A percentile compares a stretch with the other conserved stretches of the same genome.
phyloP scores from a whole-genome alignment of 1,284 basidiomycete species.

The Ustilago vetiveriae region DNA sequence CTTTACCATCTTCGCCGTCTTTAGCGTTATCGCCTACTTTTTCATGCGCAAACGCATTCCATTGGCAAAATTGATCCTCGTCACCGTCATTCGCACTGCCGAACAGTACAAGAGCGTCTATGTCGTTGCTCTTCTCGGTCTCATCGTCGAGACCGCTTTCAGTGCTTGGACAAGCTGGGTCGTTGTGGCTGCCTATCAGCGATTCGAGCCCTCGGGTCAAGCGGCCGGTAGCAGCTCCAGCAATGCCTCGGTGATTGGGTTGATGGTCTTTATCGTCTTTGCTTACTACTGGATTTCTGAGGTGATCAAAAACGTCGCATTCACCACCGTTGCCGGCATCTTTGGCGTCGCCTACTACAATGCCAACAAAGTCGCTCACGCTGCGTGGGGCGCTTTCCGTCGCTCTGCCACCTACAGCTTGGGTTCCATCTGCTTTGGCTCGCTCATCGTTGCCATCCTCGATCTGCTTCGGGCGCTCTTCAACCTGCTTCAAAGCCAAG shows the following conservation, averaged over 20 bases:
- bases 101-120: slow-evolving; percentile 58
- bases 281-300: slow-evolving; percentile 56
- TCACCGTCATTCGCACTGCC: slow-evolving; percentile 55
- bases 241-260: slow-evolving; percentile 52
- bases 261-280: slow-evolving; percentile 61
- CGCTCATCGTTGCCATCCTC: slow-evolving; percentile 84
- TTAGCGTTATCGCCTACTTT: slow-evolving; percentile 58
- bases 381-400: slow-evolving; percentile 72
- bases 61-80: slow-evolving; percentile 56
- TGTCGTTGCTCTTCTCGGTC: slow-evolving; percentile 49
- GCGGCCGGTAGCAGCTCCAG: slow-evolving; percentile 36
- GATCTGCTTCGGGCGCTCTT: slow-evolving; percentile 79
- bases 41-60: slow-evolving; percentile 61
- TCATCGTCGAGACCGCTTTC: slow-evolving; percentile 55
- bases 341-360: slow-evolving; percentile 61
- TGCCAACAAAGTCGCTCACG: slow-evolving; percentile 74
- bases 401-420: slow-evolving; percentile 85
- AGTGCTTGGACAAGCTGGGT: slow-evolving; percentile 58
- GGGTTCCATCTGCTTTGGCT: slow-evolving; percentile 89
- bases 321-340: slow-evolving; percentile 58
- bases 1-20: slow-evolving; percentile 62
- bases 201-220: slow-evolving; percentile 51
- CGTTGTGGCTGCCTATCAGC: slow-evolving; percentile 57
- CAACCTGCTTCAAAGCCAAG: slow-evolving; percentile 75
- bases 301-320: slow-evolving; percentile 61